Evolutionary conservation across 768 basidiomycete species (phyloP), one percentile per base, ranked within the genome.

Genomic region (Lentinus tigrinus): DNA sequence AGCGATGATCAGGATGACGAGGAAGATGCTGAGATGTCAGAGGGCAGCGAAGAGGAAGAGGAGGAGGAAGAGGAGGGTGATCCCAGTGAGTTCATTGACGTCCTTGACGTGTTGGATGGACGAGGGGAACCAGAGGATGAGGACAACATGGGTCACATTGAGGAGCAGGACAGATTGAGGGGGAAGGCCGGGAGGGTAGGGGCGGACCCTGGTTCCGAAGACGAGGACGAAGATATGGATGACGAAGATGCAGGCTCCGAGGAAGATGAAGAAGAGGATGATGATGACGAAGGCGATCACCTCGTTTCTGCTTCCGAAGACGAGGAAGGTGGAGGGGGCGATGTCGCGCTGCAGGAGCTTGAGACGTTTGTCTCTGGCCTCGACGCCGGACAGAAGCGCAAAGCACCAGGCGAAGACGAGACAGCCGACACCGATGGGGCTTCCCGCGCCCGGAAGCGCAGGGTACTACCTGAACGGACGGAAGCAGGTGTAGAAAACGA

Each of bases 401-500:
- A 93, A 73, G 78, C 80, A 1, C 71, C 74, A n/a, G 75, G 76
- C 13, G 81, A 77, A 10, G 73, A 69, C 8, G 71, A 69, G 1
- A 61, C 52, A 6, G 65, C 62, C 23, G 73, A 69, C 14, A 57
- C 57, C 2, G 63, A 66, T 2, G 72, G 67, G 8, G 63, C 65
- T 14, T 54, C 59, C 6, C 70, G 67, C 37, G 68, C 72, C 16
- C 74, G 77, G 51, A 89, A 88, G 68, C 78, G 88, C 43, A 83
- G 90, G 10, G 73, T 83, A 1, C 67, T 93, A 51, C 74, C 81
- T 54, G 93, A 94, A 66, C 81, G 82, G 50, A 93, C 87, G 2
- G 88, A 91, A 65, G 84, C 86, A 27, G 93, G 91, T 6, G 81
- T 80, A 28, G 94, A 95, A 69, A 86, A 85, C 65, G 93, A 94